Evolutionary conservation across 163 green algal genomes (phyloP), one percentile per base, ranked within the genome.

Genomic region (Volvox carteri): DNA sequence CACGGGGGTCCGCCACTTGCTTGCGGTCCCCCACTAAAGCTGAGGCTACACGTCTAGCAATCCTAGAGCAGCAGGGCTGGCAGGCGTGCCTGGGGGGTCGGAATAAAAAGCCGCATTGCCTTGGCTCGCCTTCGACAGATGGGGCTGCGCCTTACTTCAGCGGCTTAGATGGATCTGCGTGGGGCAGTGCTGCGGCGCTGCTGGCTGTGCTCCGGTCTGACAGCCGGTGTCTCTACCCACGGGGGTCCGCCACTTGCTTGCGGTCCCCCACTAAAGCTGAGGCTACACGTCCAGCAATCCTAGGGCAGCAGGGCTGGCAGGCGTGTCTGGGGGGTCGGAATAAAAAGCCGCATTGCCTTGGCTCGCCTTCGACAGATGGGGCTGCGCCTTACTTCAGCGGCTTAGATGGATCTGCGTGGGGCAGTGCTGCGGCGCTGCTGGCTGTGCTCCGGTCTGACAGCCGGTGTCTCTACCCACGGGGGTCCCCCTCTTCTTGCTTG

Each of bases 401-500:
- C 81, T 58, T 21, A 80, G 2, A 88, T 7, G 6, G 79, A 78
- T 56, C 48, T 80, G 44, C 30, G 42, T 67, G 62, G 62, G 72
- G 48, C 8, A 30, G 68, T 52, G 58, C 72, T 75, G 65, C 86
- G 60, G 62, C 75, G 77, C 74, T 77, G 56, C 14, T 67, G 77
- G 54, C 77, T 50, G 84, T 76, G 60, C 41, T n/a, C 56, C 78
- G 60, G 60, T 14, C 78, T 77, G 62, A 77, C 62, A 86, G 65
- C 78, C 42, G 78, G 78, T 50, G 79, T 87, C 79, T 68, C 41
- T 48, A 78, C 79, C 62, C 78, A 86, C 78, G 79, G 79, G 46
- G 54, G 11, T 39, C 35, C 25, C 19, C 60, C 75, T n/a, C n/a
- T n/a, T n/a, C n/a, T 14, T 50, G 54, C 23, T 52, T 83, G 46